These are phyloP conservation scores for Fraxinus pennsylvanica DNA, from an alignment of 257 asterid species.

Conservation along the genomic window DNA sequence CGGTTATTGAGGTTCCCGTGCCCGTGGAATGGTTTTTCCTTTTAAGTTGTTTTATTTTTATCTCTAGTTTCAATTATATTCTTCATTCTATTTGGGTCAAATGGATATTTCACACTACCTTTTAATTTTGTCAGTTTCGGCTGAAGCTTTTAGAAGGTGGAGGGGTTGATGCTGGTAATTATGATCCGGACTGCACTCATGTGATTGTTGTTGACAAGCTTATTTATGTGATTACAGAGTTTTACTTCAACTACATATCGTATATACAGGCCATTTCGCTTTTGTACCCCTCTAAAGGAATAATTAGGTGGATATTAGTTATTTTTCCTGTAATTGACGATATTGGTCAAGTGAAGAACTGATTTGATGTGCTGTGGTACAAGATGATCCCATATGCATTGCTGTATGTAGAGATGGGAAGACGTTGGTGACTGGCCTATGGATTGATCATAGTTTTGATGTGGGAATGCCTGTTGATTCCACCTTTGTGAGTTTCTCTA, in stretches of 20 bases:
- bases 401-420: conserved; percentile 80
- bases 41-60: background rate
- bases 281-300: background rate
- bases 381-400: conserved; percentile 83
- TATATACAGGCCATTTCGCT: background rate
- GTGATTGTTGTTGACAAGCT: conserved; percentile 61
- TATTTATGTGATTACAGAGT: conserved; percentile 53
- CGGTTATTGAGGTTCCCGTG: background rate
- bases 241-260: conserved; percentile 6
- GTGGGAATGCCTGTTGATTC: conserved; percentile 60
- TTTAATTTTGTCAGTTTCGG: conserved; percentile 44
- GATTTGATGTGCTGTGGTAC: conserved; percentile 19
- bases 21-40: background rate
- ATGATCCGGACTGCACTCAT: conserved; percentile 72
- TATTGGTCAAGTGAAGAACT: background rate
- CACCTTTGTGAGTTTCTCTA: conserved; percentile 47
- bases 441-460: conserved; percentile 86
- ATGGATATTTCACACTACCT: background rate
- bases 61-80: background rate
- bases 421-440: conserved; percentile 60
- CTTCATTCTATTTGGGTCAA: background rate
- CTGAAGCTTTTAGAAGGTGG: conserved; percentile 74
- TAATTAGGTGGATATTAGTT: background rate
- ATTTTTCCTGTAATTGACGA: background rate
- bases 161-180: conserved; percentile 58